Conservation (phyloP, 2,329 filamentous ascomycete genomes). For the Scolecobasidium constrictum region DNA sequence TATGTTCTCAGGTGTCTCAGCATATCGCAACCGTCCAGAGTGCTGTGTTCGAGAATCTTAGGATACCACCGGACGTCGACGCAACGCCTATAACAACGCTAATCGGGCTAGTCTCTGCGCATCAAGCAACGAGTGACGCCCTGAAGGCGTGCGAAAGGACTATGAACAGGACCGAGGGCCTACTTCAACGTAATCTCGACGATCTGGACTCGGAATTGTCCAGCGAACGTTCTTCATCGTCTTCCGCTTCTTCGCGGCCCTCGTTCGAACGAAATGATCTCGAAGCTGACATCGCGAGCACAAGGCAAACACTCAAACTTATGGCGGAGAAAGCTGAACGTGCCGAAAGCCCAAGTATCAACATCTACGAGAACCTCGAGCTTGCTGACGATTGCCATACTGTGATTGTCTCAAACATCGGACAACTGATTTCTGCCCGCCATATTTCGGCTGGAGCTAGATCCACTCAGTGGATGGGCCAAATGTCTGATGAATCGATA, state of each 20-base stretch:
- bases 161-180: too few species aligned
- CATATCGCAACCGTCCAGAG: conserved; percentile 20
- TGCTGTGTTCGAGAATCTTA: conserved; percentile 3
- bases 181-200: too few species aligned
- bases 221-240: not conserved
- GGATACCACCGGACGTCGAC: conserved; percentile 11
- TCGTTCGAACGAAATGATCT: not conserved
- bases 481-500: too few species aligned
- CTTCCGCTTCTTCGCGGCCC: not conserved
- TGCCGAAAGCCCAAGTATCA: conserved; percentile 15
- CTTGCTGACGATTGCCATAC: conserved; percentile 20
- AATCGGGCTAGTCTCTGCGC: conserved; percentile 11
- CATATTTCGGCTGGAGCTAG: conserved; percentile 16
- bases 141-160: too few species aligned
- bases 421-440: conserved; percentile 22
- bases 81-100: conserved; percentile 9
- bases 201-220: not conserved
- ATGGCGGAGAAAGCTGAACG: conserved; percentile 8
- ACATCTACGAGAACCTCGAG: conserved; percentile 21
- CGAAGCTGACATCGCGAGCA: not conserved
- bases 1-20: conserved; percentile 22
- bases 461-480: too few species aligned
- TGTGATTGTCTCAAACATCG: conserved; percentile 21
- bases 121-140: conserved; percentile 14
- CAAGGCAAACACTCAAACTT: not conserved